Evolutionary conservation across 306 rosid species (phyloP), one percentile per base, ranked within the genome.

Genomic region (Astragalus glycyphyllos): DNA sequence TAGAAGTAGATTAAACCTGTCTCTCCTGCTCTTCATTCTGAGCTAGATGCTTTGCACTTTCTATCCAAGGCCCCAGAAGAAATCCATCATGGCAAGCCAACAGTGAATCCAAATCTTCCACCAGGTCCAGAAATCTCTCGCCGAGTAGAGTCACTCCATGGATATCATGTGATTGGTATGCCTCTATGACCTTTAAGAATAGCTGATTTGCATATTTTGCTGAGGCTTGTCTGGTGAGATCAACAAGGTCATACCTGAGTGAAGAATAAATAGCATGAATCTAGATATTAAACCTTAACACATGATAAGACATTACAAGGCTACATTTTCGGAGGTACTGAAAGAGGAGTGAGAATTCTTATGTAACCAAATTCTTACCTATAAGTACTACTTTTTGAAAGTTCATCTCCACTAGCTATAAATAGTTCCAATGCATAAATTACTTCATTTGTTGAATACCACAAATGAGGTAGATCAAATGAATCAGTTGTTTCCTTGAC

Each of bases 401-500:
- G 90, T 80, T 86, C 76, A 72, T 84, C 83, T 63, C 96, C 92
- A 49, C 87, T 71, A 14, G 79, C 68, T 58, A 92, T 82, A 70
- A 92, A 92, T 72, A 92, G 90, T 49, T 84, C 68, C 55, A 92
- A 61, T n/a, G 95, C 93, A 66, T 62, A 77, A 55, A 84, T 86
- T 74, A 89, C 96, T 81, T 92, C 87, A 63, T 90, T 80, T 78
- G 96, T 89, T 40, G 95, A 79, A 80, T 92, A 92, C 98, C 98
- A 92, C 16, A 92, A 60, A 79, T 92, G 98, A 66, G 96, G 98
- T 58, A 12, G 84, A 8, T 87, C 98, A 75, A 83, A 89, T 32
- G 88, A 66, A 51, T 85, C 85, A n/a, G 77, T 78, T 58, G 69
- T 14, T 78, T 80, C 80, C 68, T 64, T 76, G 62, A 84, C 48